Base-by-base conservation (phyloP, 352 stramenopile species). In the Pythium aphanidermatum region DNA sequence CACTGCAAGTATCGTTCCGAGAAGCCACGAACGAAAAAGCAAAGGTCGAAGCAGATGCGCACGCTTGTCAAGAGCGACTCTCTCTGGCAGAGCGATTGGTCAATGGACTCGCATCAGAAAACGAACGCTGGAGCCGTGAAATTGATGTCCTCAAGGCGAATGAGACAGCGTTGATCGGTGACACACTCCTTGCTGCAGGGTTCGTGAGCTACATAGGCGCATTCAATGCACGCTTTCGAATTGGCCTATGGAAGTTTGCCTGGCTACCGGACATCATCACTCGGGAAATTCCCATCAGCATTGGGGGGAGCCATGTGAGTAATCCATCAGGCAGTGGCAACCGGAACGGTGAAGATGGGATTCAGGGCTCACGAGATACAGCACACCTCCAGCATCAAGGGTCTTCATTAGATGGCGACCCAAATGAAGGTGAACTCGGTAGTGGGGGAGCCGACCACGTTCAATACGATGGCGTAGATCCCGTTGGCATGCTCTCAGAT, bases 121-220 rank as follows among this genome's bases (percentile, higher is more conserved):
- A 96, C 38, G 78, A 86, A 31, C 76, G 90, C 5, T 97, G 90
- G 90, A 83, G 70, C 45, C 62, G 70, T 16, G 86, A 96, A 33
- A 86, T 97, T 28, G 86, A 97, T 17, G 62, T 75, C 7, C 56
- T 97, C 14, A 72, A 72, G 11, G 61, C 72, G 8, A 70, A 80
- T 1, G 79, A 94, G 37, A 70, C 52, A 12, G 84, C 83, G 1
- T 55, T 96, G 0, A 83, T 95, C 6, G 90, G 90, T 6, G 87
- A 97, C 31, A 87, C 90, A 1, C 44, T 97, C 17, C 58, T 97
- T 2, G 75, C 85, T 0, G 83, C 87, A 3, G 83, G 80, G 0
- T 97, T 97, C 58, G 86, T 96, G 17, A 95, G 77, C 39, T 97
- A 97, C 48, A 81, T 95, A 6, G 90, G 90, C n/a, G 79, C 87